Base-by-base conservation (phyloP, 2,329 filamentous ascomycete genomes). In the Cadophora malorum region DNA sequence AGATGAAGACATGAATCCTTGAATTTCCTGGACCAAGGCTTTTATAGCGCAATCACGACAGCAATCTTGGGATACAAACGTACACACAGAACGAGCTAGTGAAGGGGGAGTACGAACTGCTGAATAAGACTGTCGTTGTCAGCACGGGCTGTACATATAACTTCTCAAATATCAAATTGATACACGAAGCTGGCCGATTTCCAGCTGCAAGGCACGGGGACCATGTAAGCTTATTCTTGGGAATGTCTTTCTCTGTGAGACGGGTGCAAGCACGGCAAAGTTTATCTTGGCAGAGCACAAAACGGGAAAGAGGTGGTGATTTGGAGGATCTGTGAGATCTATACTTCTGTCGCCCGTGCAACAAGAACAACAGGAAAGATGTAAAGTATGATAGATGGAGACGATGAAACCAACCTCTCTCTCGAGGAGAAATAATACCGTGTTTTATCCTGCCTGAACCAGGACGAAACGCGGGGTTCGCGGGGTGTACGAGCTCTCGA, bases 81-180 rank as follows among this genome's bases (percentile, higher is more conserved):
- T 47, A 47, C 23, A 45, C 10, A 21, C 12, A n/a, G 21, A 21
- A 47, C 12, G 41, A 28, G 16, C 38, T 31, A 8, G n/a, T 14
- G 21, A 47, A 35, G n/a, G 38, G 38, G 19, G 8, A 2, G 25
- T 21, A 23, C 38, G 58, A n/a, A 9, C 31, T 14, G 25, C 19
- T 31, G 58, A 61, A 61, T 61, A 47, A 61, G 21, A 45, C 58
- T 61, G 25, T 41, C 25, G 8, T 5, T 28, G 58, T 61, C 58
- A 47, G 58, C 58, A 47, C 23, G 35, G 6, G 6, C n/a, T 31
- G 33, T 12, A 58, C 6, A 12, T 38, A 9, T 4, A 9, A 14
- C 35, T 14, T 21, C 21, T 23, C 16, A 12, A 41, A 45, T 8
- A 1, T 14, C 12, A 14, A 28, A 5, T 28, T 3, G 23, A 61